Conservation (phyloP, 306 rosid species). For the Corylus heterophylla region DNA sequence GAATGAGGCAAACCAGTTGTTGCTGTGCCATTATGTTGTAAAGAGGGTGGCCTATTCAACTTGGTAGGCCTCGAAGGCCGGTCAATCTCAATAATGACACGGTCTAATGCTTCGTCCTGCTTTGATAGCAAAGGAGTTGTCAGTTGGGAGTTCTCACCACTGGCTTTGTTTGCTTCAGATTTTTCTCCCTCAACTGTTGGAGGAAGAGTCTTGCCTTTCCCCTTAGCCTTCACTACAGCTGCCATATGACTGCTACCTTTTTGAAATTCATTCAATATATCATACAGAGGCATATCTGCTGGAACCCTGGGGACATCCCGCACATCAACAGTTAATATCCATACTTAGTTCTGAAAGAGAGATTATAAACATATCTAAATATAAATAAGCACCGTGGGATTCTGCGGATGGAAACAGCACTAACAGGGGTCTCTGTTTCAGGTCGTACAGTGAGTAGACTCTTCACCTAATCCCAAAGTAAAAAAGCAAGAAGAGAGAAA, state of each 20-base stretch:
- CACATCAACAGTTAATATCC: slow-evolving; percentile 26
- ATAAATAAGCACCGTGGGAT: slow-evolving; percentile 76
- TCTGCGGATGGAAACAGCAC: slow-evolving; percentile 91
- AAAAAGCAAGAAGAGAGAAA: slow-evolving; percentile 13
- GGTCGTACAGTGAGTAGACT: slow-evolving; percentile 95
- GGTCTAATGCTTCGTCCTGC: slow-evolving; percentile 41
- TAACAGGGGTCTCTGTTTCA: slow-evolving; percentile 94
- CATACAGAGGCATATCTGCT: slow-evolving; percentile 95
- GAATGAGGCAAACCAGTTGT: slow-evolving; percentile 36
- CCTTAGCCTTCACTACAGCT: slow-evolving; percentile 79
- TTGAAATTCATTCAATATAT: slow-evolving; percentile 94
- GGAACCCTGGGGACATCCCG: slow-evolving; percentile 71
- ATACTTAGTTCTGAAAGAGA: slow-evolving; percentile 10
- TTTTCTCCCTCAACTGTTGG: slow-evolving; percentile 51
- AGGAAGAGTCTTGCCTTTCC: slow-evolving; percentile 47
- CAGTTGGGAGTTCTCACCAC: slow-evolving; percentile 45
- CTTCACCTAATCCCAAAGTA: slow-evolving; percentile 63
- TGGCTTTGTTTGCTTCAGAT: slow-evolving; percentile 36
- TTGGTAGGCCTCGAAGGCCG: slow-evolving; percentile 45
- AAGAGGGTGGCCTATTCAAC: slow-evolving; percentile 34
- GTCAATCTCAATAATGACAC: slow-evolving; percentile 67
- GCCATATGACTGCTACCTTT: slow-evolving; percentile 99
- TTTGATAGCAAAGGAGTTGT: slow-evolving; percentile 70
- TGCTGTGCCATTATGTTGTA: slow-evolving; percentile 37
- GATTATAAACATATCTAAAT: slow-evolving; percentile 11